Base-by-base conservation (phyloP, 2,329 filamentous ascomycete species). In the Colletotrichum sublineola region DNA sequence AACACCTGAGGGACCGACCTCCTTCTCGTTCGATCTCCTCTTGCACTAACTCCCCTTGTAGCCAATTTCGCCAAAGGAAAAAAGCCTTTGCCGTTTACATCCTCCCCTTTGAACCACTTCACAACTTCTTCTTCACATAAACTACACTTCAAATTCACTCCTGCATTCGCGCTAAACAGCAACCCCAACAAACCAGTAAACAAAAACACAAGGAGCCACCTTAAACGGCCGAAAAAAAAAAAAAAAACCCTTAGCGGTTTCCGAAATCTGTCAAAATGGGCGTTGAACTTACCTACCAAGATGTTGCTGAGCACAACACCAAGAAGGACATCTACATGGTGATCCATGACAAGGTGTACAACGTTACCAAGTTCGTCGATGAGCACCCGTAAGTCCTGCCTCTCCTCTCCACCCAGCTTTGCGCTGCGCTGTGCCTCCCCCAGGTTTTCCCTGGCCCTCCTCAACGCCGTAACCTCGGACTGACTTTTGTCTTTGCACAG, bases 301-400 rank as follows among this genome's bases (percentile, higher is more conserved):
- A 97, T 84, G 90, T 97, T 84, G 88, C 93, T 75, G 90, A 91
- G 85, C 94, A 97, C 89, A 94, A 92, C 86, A 91, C 89, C 84
- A 98, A 98, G 91, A 97, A 95, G 89, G 95, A 98, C 83, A 87
- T 97, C 76, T 97, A 89, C 86, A 82, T 98, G 79, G 92, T 98
- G 75, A 91, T 99, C 79, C 94, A 98, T 86, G 95, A 97, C 85
- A 97, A 97, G 88, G 92, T 99, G 86, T 99, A 98, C 90, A 90
- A 98, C 84, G 84, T 88, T 81, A 89, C 91, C 79, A 93, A 92
- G 84, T 99, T 99, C 84, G 88, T 98, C 77, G 96, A 98, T 82
- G 96, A 99, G 91, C 96, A 99, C 84, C 96, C 96, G 90, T 92
- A 87, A 85, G 73, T 74, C 36, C 20, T 7, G 33, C n/a, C 64